Evolutionary conservation across 345 rosid species (phyloP).

Genomic region (Brassica carinata): DNA sequence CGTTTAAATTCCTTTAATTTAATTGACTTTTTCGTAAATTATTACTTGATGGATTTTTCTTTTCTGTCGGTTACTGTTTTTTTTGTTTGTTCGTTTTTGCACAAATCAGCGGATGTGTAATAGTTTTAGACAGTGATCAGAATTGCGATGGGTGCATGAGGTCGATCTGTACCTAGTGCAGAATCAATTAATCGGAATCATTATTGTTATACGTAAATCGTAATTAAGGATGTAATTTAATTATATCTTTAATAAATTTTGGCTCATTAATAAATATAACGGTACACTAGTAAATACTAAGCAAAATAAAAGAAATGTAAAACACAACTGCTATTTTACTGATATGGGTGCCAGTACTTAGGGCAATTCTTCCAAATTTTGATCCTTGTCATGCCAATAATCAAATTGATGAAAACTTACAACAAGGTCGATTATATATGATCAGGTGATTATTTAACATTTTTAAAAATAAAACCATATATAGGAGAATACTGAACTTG

Average conservation of each 20-base stretch:
- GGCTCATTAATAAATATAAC: too few species aligned
- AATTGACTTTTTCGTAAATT: not conserved
- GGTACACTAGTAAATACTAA: too few species aligned
- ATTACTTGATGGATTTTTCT: not conserved
- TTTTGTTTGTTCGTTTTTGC: not conserved
- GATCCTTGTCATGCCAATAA: not conserved
- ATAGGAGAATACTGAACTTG: not conserved
- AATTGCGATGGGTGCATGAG: too few species aligned
- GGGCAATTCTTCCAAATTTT: not conserved
- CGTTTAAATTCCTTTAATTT: not conserved
- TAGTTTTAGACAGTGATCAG: not conserved
- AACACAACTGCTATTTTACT: too few species aligned
- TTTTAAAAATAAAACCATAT: constrained; percentile 4
- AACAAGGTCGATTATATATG: not conserved
- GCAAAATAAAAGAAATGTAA: too few species aligned
- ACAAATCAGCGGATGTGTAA: not conserved
- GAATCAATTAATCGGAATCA: too few species aligned
- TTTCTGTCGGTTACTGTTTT: not conserved
- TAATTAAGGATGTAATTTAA: too few species aligned
- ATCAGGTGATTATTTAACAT: not conserved
- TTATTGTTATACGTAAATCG: too few species aligned
- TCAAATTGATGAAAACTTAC: not conserved
- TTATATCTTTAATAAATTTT: too few species aligned
- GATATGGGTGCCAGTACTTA: not conserved
- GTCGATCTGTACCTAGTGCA: too few species aligned